Percentiles rank a stretch among this genome's conserved stretches.
Evolutionary conservation across 805 yeast species (phyloP).

Genomic region (Helenozyma baotianmanensis): DNA sequence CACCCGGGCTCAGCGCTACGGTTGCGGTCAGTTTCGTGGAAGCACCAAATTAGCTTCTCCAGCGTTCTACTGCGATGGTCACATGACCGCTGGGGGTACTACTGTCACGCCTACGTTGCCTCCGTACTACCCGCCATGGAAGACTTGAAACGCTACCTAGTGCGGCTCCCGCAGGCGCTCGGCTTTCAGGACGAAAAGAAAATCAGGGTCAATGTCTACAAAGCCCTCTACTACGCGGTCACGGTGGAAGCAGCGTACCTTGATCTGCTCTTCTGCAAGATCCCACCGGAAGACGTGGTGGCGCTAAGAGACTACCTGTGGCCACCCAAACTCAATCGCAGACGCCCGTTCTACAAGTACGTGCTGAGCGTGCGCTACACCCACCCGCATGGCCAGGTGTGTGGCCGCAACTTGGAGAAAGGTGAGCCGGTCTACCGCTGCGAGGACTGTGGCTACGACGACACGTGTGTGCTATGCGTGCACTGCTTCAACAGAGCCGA

Average conservation of each 20-base stretch:
- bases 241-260: slow-evolving; percentile 13
- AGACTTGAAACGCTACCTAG: slow-evolving; percentile 22
- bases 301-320: slow-evolving; percentile 2
- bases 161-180: slow-evolving; percentile 9
- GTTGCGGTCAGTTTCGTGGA: too few species aligned
- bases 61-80: too few species aligned
- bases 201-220: slow-evolving; percentile 17
- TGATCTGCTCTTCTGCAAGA: slow-evolving; percentile 11
- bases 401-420: slow-evolving; percentile 57
- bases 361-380: slow-evolving; percentile 12
- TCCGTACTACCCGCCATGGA: slow-evolving; percentile 14
- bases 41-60: too few species aligned
- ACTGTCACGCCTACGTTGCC: too few species aligned
- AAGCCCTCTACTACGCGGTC: slow-evolving; percentile 26
- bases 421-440: slow-evolving; percentile 73
- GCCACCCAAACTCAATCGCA: slow-evolving; percentile 1
- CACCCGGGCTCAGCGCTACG: too few species aligned
- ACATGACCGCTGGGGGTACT: too few species aligned
- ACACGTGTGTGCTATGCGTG: slow-evolving; percentile 72
- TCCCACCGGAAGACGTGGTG: slow-evolving; percentile 1
- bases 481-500: slow-evolving; percentile 68
- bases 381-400: slow-evolving; percentile 58
- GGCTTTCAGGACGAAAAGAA: slow-evolving; percentile 3
- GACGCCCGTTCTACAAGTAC: slow-evolving; percentile 7
- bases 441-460: slow-evolving; percentile 71